A percentile compares a stretch with the other conserved stretches of the same genome.
Conservation (phyloP, 306 rosid species). For the Lagenaria siceraria region DNA sequence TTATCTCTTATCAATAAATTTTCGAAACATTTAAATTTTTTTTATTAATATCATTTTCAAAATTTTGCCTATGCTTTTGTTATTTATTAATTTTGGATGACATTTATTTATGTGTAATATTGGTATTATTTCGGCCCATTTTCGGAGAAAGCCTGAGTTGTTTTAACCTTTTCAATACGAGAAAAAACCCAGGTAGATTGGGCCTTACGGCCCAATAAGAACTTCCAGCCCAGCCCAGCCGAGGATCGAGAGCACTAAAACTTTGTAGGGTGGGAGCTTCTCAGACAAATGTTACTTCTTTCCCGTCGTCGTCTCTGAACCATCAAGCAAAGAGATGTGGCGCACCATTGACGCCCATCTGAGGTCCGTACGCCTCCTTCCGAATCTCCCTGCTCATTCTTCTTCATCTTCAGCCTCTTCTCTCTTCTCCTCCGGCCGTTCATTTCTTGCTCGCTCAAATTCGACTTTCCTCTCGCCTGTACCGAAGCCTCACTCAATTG, state of each 20-base stretch:
- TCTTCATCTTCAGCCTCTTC: constrained; percentile 3
- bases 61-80: no score
- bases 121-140: no score
- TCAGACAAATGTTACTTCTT: not conserved
- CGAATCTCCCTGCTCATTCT: constrained; percentile 12
- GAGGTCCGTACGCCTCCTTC: constrained; percentile 20
- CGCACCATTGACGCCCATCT: constrained; percentile 43
- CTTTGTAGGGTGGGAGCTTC: not conserved
- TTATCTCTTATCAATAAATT: no score
- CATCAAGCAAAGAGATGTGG: constrained; percentile 24
- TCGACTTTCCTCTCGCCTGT: not conserved
- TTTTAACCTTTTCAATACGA: no score
- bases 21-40: no score
- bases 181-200: no score
- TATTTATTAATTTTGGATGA: no score
- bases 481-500: constrained; percentile 6
- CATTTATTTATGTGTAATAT: no score
- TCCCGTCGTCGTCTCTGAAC: not conserved
- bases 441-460: constrained; percentile 15
- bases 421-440: not conserved
- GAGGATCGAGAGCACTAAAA: not conserved
- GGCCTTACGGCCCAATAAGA: not conserved
- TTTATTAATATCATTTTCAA: no score
- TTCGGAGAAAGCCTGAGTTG: no score
- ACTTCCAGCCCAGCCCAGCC: not conserved